Evolutionary conservation across 2,329 filamentous ascomycete species (phyloP), one percentile per base, ranked within the genome.

Genomic region (Chrysosporium keratinophilum): DNA sequence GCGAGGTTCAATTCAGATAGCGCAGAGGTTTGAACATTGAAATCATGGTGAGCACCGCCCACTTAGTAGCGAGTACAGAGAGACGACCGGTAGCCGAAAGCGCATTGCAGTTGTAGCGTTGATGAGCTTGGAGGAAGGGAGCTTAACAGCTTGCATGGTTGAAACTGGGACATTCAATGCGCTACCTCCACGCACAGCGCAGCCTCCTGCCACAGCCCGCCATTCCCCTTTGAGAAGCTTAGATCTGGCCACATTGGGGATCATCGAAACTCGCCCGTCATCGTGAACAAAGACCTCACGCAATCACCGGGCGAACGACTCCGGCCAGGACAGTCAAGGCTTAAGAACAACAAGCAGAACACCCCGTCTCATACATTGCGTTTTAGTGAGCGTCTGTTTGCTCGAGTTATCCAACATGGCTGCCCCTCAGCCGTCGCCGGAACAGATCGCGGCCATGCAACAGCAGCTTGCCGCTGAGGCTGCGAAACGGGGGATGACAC

Each of bases 361-460:
- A 39, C 6, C 10, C 43, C 5, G 6, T 35, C n/a, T 43, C 12
- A 15, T 15, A 10, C 7, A 10, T 6, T 33, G 2, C 12, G 2
- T 15, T 31, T 14, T 15, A 15, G 19, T 7, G 17, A 40, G 23
- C 23, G 10, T 37, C 7, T 14, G n/a, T 40, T 40, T 23, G 2
- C 28, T 42, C 28, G 28, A n/a, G 14, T 50, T 42, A 10, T 31
- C 37, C 49, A 51, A 12, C 50, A 60, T 60, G 58, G 68, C 71
- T 47, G 62, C 67, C 49, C 68, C 68, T 35, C 66, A 67, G 52
- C 88, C 88, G 34, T 82, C 84, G 17, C 89, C 86, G 47, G 85
- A 95, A 73, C 89, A 96, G 74, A 87, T 95, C 59, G 80, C 81
- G 54, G 78, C 79, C 54, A 93, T 96, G 78, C 87, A 94, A 69